Percentiles rank a stretch among this genome's conserved stretches.
phyloP scores from a whole-genome alignment of 441 rosid species.

The Adansonia gregorii region DNA sequence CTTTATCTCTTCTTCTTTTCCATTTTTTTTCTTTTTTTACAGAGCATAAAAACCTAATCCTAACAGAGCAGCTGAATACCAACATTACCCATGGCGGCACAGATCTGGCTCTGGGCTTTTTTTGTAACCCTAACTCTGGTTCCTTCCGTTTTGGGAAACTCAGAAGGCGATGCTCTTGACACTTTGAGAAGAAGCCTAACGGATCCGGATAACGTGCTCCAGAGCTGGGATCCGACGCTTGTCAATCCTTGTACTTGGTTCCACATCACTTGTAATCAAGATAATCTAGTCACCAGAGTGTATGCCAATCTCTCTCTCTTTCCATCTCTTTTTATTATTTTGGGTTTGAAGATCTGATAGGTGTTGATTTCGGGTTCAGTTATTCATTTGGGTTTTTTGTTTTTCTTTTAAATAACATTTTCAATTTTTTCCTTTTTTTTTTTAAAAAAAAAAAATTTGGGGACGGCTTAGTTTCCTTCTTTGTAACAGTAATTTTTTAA shows the following conservation, averaged over 20 bases:
- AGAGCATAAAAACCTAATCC: constrained; percentile 17
- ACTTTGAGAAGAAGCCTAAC: constrained; percentile 67
- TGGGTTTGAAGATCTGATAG: constrained; percentile 28
- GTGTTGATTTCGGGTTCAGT: constrained; percentile 25
- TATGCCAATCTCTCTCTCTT: constrained; percentile 36
- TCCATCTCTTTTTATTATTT: background rate
- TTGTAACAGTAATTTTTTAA: background rate
- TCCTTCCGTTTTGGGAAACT: constrained; percentile 53
- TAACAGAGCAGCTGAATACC: background rate
- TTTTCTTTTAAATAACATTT: too few species aligned
- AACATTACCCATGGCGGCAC: constrained; percentile 48
- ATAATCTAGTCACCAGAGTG: constrained; percentile 86
- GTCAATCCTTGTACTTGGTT: constrained; percentile 97
- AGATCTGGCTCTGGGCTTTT: constrained; percentile 41
- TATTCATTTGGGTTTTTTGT: background rate
- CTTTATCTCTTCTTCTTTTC: background rate
- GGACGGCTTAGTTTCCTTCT: background rate
- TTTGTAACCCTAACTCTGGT: constrained; percentile 36
- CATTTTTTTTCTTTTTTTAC: background rate
- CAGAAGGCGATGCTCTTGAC: constrained; percentile 87
- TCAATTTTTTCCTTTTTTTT: too few species aligned
- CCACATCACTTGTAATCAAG: constrained; percentile 87
- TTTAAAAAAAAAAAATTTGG: background rate
- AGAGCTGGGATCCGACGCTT: constrained; percentile 97
- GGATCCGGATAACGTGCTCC: constrained; percentile 86